phyloP scores from a whole-genome alignment of 257 asterid species.

The Fraxinus quadrangulata region DNA sequence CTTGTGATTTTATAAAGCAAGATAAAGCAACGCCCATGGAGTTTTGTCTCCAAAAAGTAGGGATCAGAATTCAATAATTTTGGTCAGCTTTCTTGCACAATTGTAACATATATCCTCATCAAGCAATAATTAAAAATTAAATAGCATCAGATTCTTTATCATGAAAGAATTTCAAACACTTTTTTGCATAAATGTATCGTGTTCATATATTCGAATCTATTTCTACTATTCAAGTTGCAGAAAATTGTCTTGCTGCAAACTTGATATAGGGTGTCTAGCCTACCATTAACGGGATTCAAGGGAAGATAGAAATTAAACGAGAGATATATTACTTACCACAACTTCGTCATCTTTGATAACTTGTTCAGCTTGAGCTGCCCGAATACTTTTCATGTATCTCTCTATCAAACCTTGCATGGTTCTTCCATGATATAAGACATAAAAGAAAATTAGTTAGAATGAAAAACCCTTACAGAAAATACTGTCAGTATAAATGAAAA shows the following conservation, averaged over 20 bases:
- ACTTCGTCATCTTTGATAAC: constrained; percentile 37
- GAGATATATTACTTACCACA: constrained; percentile 32
- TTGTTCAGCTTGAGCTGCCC: constrained; percentile 40
- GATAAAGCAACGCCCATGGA: constrained; percentile 28
- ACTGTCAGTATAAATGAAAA: background rate
- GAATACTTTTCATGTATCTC: constrained; percentile 56
- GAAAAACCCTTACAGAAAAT: background rate
- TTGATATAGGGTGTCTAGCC: too few relatives aligned
- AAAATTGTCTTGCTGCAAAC: too few relatives aligned
- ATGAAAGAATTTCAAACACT: background rate
- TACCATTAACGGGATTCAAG: background rate
- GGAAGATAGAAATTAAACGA: background rate
- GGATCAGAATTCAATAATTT: constrained; percentile 19
- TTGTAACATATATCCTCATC: background rate
- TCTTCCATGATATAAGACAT: constrained; percentile 28
- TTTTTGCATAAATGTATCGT: background rate
- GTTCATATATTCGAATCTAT: background rate
- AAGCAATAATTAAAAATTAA: constrained; percentile 17
- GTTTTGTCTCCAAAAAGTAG: constrained; percentile 47
- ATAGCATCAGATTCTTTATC: constrained; percentile 56
- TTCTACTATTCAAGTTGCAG: background rate
- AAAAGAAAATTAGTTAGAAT: background rate
- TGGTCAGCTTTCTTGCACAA: constrained; percentile 25
- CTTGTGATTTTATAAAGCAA: constrained; percentile 9
- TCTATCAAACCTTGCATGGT: constrained; percentile 80